phyloP scores from a whole-genome alignment of 768 basidiomycete species.

The Tylopilus cervinicoccineus region DNA sequence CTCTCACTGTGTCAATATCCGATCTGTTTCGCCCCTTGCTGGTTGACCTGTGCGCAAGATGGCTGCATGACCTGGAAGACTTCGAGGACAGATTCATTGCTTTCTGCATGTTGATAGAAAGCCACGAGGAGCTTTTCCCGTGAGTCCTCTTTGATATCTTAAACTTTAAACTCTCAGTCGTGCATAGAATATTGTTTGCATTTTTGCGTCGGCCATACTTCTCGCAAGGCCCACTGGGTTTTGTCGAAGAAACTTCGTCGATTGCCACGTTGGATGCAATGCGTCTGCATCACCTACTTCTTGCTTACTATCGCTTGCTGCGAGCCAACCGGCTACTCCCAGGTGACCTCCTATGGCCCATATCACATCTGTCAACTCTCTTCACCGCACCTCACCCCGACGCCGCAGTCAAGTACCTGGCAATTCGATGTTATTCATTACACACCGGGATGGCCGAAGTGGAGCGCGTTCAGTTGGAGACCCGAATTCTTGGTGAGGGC shows the following conservation, averaged over 20 bases:
- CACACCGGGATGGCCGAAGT: conserved; percentile 77
- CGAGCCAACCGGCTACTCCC: conserved; percentile 71
- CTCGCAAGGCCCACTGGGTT: conserved; percentile 53
- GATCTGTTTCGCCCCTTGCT: conserved; percentile 71
- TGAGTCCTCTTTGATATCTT: conserved; percentile 36
- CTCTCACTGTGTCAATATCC: conserved; percentile 61
- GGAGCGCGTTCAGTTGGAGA: conserved; percentile 65
- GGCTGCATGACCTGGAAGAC: conserved; percentile 57
- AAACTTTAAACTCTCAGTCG: background rate
- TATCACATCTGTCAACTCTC: conserved; percentile 39
- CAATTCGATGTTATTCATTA: conserved; percentile 73
- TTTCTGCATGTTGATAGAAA: conserved; percentile 60
- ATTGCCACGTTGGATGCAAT: conserved; percentile 33
- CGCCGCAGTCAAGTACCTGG: conserved; percentile 58
- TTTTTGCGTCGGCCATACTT: conserved; percentile 44
- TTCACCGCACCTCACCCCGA: conserved; percentile 56
- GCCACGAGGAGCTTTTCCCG: conserved; percentile 70
- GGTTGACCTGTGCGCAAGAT: conserved; percentile 75
- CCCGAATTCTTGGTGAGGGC: conserved; percentile 53
- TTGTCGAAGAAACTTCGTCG: conserved; percentile 31
- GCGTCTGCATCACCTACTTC: conserved; percentile 64
- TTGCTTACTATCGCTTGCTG: conserved; percentile 81
- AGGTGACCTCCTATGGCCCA: conserved; percentile 55
- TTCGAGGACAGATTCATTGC: conserved; percentile 52
- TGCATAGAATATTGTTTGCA: conserved; percentile 50